Evolutionary conservation across 2,329 filamentous ascomycete species (phyloP).

Genomic region (Xylariaceae sp.): DNA sequence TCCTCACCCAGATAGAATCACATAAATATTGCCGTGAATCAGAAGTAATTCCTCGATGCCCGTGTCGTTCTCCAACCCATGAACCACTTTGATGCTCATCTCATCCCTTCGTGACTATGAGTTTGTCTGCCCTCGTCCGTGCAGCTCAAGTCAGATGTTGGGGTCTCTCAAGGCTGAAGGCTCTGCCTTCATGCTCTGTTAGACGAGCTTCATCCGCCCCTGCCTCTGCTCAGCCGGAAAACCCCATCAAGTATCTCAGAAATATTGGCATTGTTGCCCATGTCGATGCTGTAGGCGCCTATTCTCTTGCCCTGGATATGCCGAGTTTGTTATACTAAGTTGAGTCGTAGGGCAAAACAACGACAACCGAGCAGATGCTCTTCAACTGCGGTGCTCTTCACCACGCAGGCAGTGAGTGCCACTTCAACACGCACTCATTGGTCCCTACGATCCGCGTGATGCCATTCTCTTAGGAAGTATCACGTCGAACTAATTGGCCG

Average conservation of each 20-base stretch:
- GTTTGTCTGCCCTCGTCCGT: slow-evolving; percentile 23
- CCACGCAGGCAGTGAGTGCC: slow-evolving; percentile 63
- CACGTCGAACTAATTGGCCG: slow-evolving; percentile 11
- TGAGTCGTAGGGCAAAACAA: slow-evolving; percentile 72
- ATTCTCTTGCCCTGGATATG: neutral
- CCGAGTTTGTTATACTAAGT: neutral
- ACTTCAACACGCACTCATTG: neutral
- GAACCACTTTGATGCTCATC: slow-evolving; percentile 1
- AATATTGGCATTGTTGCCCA: slow-evolving; percentile 99
- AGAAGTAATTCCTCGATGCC: neutral
- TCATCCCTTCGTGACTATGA: slow-evolving; percentile 22
- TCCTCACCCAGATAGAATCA: neutral
- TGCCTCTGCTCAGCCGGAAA: slow-evolving; percentile 30
- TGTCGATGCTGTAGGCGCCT: slow-evolving; percentile 69
- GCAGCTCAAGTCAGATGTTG: slow-evolving; percentile 26
- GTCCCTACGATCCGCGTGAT: neutral
- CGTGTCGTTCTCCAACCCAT: slow-evolving; percentile 3
- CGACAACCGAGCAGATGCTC: slow-evolving; percentile 97
- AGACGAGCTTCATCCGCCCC: slow-evolving; percentile 19
- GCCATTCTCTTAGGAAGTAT: neutral
- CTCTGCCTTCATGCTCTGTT: slow-evolving; percentile 12
- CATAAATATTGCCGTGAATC: neutral
- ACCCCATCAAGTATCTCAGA: slow-evolving; percentile 59
- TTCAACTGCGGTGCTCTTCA: slow-evolving; percentile 90
- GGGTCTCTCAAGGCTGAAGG: slow-evolving; percentile 19